Evolutionary conservation across 169 alveolate genomes (phyloP), one percentile per base, ranked within the genome.

Genomic region (Amoebophrya sp.): DNA sequence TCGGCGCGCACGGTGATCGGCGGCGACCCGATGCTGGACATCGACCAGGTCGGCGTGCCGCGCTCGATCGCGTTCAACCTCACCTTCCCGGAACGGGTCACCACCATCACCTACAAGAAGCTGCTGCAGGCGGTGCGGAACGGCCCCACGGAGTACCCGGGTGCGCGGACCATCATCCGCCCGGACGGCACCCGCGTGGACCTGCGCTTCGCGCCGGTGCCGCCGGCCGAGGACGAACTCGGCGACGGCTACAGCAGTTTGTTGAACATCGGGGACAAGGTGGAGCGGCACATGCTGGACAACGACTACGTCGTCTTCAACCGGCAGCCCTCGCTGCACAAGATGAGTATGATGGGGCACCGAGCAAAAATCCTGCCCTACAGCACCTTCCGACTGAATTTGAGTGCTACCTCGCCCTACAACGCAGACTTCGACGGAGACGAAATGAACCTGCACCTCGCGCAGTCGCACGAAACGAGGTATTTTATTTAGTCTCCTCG

Each of bases 391-490:
- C 96, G 99, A 88, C 94, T 99, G 89, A 99, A 99, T 96, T 95
- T 99, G 91, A 97, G 99, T 13, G 99, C 98, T 48, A 98, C 99
- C 31, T 96, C 99, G 26, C 99, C 99, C 0, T 99, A 99, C 95
- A 99, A 99, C 95, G 99, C 99, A 4, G 99, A 99, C 94, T 99
- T 99, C 93, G 99, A 99, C 94, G 99, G 99, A 40, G 99, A 99
- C 93, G 99, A 99, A 95, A 99, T 99, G 99, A 99, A 99, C 95
- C 94, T 99, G 96, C 99, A 98, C 94, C 97, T 99, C 70, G 99
- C 99, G 39, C 99, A 99, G 95, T 94, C 99, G 48, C 98, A 97
- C 69, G 99, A 99, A 92, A 97, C 99, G 26, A 94, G 15, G 39
- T 38, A 67, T 16, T 43, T 43, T 43, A 16, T 43, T 10, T 43